phyloP scores from a whole-genome alignment of 345 rosid genomes.

The Limnanthes douglasii region DNA sequence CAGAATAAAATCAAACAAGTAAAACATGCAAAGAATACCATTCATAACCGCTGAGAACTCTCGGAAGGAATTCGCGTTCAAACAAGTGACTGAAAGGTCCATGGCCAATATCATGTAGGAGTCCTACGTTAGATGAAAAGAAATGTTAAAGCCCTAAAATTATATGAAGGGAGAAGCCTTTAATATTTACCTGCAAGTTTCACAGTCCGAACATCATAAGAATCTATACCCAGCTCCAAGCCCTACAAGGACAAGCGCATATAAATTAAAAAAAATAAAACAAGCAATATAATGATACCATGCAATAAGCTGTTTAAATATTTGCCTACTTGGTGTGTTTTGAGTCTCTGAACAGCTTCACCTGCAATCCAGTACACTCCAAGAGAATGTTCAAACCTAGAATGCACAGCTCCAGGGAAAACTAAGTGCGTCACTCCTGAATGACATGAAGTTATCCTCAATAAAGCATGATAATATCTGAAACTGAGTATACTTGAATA shows the following conservation, averaged over 20 bases:
- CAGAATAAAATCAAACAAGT: not conserved
- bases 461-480: not conserved
- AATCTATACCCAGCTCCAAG: slow-evolving; percentile 65
- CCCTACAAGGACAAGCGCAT: slow-evolving; percentile 28
- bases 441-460: slow-evolving; percentile 5
- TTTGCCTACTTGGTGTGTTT: slow-evolving; percentile 39
- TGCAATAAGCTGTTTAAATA: slow-evolving; percentile 3
- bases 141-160: slow-evolving; percentile 10
- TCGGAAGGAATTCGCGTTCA: slow-evolving; percentile 83
- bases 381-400: slow-evolving; percentile 91
- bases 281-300: not conserved
- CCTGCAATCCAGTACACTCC: slow-evolving; percentile 90
- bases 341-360: slow-evolving; percentile 49
- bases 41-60: slow-evolving; percentile 23
- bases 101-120: slow-evolving; percentile 90
- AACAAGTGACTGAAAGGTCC: slow-evolving; percentile 96
- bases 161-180: slow-evolving; percentile 1
- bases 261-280: slow-evolving; percentile 5
- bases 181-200: slow-evolving; percentile 59
- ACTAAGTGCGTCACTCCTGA: slow-evolving; percentile 70
- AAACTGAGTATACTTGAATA: not conserved
- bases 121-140: slow-evolving; percentile 30
- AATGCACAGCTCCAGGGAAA: slow-evolving; percentile 87
- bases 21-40: slow-evolving; percentile 33
- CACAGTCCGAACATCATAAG: slow-evolving; percentile 71